Evolutionary conservation across 2,329 filamentous ascomycete genomes (phyloP), one percentile per base, ranked within the genome.

Genomic region (Neofusicoccum sp.): DNA sequence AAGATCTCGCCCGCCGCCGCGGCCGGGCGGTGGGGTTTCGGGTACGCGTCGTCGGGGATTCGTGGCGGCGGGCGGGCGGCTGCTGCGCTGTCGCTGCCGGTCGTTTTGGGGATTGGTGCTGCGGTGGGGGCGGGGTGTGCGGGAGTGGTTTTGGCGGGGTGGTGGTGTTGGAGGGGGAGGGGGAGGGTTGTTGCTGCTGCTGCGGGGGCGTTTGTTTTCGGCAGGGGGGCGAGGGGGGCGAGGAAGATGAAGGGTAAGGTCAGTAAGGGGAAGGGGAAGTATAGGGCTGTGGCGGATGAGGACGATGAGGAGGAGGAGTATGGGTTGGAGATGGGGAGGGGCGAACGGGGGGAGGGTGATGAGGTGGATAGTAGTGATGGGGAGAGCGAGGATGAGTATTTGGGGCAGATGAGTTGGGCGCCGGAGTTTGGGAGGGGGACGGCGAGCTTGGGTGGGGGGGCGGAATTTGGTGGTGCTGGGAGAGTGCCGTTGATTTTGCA

Each of bases 251-350:
- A 43, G 36, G 14, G 54, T 29, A 11, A 14, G 12, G 37, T 9
- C 31, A n/a, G 16, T 28, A 48, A 48, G 37, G 54, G 39, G 3
- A 56, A 56, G 52, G 52, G 54, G 29, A 58, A 36, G 54, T 58
- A 58, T 14, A 58, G 14, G 31, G 54, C 54, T 7, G 54, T 58
- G 8, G 41, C 39, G 41, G 29, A 16, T 4, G 36, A 34, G 2
- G 49, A 54, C 4, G 49, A 41, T n/a, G 34, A 6, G 22, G 50
- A 45, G 12, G 54, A 58, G 16, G 54, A 58, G 29, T 37, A 56
- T 29, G 52, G 29, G 14, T 4, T 58, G 41, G 54, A 58, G 41
- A 12, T 58, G 39, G 54, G 22, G n/a, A 41, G 22, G 22, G 31
- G 29, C n/a, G 41, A 2, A 4, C n/a, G 52, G 22, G 43, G 52